A percentile compares a stretch with the other conserved stretches of the same genome.
Conservation (phyloP, 2,329 filamentous ascomycete species). For the Fusarium sp. region DNA sequence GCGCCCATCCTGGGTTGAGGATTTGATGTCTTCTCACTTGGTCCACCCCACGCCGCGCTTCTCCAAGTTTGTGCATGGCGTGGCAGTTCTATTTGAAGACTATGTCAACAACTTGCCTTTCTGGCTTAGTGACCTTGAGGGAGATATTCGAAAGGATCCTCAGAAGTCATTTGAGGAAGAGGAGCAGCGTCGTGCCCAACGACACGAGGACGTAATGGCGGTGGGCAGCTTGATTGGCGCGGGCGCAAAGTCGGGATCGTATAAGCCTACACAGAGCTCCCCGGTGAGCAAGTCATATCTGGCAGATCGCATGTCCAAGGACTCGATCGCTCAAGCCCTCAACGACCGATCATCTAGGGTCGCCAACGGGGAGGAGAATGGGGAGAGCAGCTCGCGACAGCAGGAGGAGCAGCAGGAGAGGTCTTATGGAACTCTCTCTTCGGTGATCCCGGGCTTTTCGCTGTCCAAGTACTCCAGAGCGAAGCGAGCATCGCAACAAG, state of each 20-base stretch:
- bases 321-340: conserved; percentile 47
- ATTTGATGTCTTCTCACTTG: conserved; percentile 91
- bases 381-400: conserved; percentile 52
- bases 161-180: conserved; percentile 92
- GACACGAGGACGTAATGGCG: conserved; percentile 86
- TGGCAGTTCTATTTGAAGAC: conserved; percentile 92
- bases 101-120: conserved; percentile 96
- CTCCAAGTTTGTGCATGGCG: conserved; percentile 96
- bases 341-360: conserved; percentile 41
- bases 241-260: conserved; percentile 66
- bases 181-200: conserved; percentile 83
- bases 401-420: conserved; percentile 46
- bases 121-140: conserved; percentile 92
- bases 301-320: conserved; percentile 63
- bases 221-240: conserved; percentile 87
- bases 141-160: conserved; percentile 93
- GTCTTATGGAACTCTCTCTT: conserved; percentile 71
- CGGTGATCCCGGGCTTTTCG: conserved; percentile 85
- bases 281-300: conserved; percentile 76
- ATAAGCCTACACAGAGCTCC: conserved; percentile 72
- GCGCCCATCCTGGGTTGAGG: conserved; percentile 86
- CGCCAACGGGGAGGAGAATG: conserved; percentile 49
- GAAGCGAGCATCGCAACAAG: conserved; percentile 58
- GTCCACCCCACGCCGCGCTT: conserved; percentile 91
- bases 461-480: conserved; percentile 79